Conservation (phyloP, 306 rosid genomes). For the Corylus heterophylla region DNA sequence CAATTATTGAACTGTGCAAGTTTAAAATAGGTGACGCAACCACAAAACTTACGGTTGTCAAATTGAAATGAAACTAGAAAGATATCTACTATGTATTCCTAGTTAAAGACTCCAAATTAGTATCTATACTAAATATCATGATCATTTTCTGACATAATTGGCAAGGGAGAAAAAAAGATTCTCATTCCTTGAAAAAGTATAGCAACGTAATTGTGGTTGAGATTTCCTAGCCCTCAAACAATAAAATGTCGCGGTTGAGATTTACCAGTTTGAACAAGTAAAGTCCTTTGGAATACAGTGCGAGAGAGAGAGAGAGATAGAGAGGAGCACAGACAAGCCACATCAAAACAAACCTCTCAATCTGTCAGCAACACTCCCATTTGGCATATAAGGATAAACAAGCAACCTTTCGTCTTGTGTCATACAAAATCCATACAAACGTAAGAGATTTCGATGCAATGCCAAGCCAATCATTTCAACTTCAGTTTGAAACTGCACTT, state of each 20-base stretch:
- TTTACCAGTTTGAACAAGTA: neutral
- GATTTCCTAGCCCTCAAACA: neutral
- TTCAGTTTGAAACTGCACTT: constrained; percentile 97
- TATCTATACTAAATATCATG: neutral
- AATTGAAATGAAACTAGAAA: neutral
- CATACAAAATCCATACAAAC: constrained; percentile 87
- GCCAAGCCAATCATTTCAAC: constrained; percentile 99
- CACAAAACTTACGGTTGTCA: neutral
- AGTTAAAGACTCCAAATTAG: neutral
- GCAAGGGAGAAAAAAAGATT: neutral
- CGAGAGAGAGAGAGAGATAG: neutral
- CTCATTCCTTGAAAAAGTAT: neutral
- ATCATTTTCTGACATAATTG: neutral
- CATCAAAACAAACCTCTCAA: constrained; percentile 76
- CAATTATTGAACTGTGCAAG: neutral
- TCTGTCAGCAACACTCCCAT: constrained; percentile 96
- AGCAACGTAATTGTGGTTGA: neutral
- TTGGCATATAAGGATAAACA: constrained; percentile 90
- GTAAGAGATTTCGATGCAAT: constrained; percentile 86
- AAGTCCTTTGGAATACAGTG: neutral
- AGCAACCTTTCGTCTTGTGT: constrained; percentile 86
- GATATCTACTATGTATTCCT: neutral
- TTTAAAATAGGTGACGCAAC: neutral
- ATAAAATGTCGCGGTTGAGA: neutral
- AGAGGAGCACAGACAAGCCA: neutral